Base-by-base conservation (phyloP, 2,329 filamentous ascomycete genomes). In the Xylariaceae sp. region DNA sequence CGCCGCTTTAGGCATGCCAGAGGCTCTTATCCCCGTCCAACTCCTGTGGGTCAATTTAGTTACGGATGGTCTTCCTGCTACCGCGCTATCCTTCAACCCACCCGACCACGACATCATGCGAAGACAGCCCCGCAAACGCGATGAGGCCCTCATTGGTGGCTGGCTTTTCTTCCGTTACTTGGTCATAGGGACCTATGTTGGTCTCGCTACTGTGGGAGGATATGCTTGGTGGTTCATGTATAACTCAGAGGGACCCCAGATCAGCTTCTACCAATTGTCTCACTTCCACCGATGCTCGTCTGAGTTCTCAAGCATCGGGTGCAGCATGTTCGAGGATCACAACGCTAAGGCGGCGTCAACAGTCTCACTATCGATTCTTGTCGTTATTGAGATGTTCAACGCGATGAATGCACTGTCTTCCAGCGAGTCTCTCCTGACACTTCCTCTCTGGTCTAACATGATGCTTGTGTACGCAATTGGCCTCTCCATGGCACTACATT, bases 191-290 rank as follows among this genome's bases (percentile, higher is more conserved):
- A 90, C 84, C 9, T 99, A 99, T 58, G 94, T 99, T 51, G 94
- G 94, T 66, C 77, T 90, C 38, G 94, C 94, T 47, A 99, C 94
- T 3, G 95, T 99, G 17, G 90, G 87, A 64, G 94, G 95, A 41
- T 99, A 99, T 66, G 92, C 90, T n/a, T 99, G 94, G 94, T 99
- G 90, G 89, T 99, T 97, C 77, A 91, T 99, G 87, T 96, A 87
- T 77, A 92, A 97, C 74, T 73, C 84, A 9, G 83, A 85, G 58
- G 94, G 94, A 1, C 94, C 94, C 19, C 89, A 95, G 69, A 95
- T 99, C 71, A 84, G 77, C 55, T 96, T 97, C 75, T 87, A 81
- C 69, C 89, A 99, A 67, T 77, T 99, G 58, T 77, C 87, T 19
- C 87, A 95, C 73, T 99, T 97, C 84, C 94, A 99, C 75, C 85